Evolutionary conservation across 2,329 filamentous ascomycete species (phyloP).

Genomic region (Pestalotiopsis sp.): DNA sequence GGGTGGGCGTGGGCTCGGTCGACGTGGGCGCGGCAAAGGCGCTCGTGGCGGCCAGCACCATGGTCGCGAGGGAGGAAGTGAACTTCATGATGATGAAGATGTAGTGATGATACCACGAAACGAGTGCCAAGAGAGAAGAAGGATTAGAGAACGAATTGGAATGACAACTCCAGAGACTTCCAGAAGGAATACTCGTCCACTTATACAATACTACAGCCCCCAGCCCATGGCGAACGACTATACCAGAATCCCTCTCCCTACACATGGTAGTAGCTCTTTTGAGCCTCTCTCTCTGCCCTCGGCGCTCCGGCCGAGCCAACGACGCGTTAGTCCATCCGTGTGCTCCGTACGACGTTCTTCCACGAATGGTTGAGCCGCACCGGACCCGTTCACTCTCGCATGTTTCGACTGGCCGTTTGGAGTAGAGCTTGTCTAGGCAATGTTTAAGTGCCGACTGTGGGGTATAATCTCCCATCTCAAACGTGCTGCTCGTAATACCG

Average conservation of each 20-base stretch:
- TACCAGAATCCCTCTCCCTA: neutral
- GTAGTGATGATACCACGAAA: neutral
- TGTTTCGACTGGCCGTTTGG: slow-evolving; percentile 11
- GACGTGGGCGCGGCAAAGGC: slow-evolving; percentile 21
- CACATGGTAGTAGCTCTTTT: neutral
- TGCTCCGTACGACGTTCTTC: slow-evolving; percentile 1
- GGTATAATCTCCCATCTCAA: slow-evolving; percentile 10
- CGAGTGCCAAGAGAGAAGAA: neutral
- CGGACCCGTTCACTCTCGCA: neutral
- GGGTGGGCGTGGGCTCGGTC: slow-evolving; percentile 26
- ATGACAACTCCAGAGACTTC: neutral
- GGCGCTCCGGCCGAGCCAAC: neutral
- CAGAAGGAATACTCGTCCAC: neutral
- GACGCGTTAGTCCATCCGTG: neutral
- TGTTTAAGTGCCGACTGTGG: slow-evolving; percentile 6
- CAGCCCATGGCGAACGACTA: neutral
- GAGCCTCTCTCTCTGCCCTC: neutral
- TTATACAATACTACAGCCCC: neutral
- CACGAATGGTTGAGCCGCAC: slow-evolving; percentile 10
- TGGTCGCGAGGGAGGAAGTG: slow-evolving; percentile 22
- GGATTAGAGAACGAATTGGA: neutral
- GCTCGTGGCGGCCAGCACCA: slow-evolving; percentile 30
- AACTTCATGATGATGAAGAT: slow-evolving; percentile 11
- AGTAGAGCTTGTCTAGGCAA: neutral
- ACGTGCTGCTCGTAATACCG: neutral